These are phyloP conservation scores for Pholiota molesta DNA, from an alignment of 768 basidiomycete genomes.

Conservation along the genomic window DNA sequence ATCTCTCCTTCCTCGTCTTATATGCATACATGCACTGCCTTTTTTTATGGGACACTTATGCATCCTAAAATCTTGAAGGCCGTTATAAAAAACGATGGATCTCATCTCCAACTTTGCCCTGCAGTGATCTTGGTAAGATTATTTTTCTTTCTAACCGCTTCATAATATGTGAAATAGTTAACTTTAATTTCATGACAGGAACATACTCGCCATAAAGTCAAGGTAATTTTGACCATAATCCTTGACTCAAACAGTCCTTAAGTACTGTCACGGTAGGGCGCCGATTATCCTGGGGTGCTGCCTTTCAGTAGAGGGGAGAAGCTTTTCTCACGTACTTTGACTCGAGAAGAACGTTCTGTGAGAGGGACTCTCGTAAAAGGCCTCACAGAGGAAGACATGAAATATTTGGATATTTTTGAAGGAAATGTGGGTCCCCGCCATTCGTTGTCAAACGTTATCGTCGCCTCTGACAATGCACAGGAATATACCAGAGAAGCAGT, in stretches of 20 bases:
- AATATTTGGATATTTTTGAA: conserved; percentile 80
- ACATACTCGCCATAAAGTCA: conserved; percentile 81
- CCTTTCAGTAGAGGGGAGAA: conserved; percentile 51
- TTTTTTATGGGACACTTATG: conserved; percentile 92
- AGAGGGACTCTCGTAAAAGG: conserved; percentile 82
- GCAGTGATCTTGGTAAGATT: conserved; percentile 70
- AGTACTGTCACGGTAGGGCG: conserved; percentile 43
- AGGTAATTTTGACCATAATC: conserved; percentile 36
- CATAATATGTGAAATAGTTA: not conserved
- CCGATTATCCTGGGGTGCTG: conserved; percentile 86
- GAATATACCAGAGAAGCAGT: conserved; percentile 70
- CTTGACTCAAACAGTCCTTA: not conserved
- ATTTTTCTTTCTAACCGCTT: not conserved
- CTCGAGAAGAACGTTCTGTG: conserved; percentile 66
- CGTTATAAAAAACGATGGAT: conserved; percentile 73
- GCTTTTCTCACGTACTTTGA: conserved; percentile 54
- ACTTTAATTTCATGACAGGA: conserved; percentile 44
- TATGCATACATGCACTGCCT: conserved; percentile 42
- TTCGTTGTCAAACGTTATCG: not conserved
- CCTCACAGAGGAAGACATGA: conserved; percentile 63
- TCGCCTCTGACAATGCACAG: conserved; percentile 38
- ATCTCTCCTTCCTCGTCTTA: not conserved
- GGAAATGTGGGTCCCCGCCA: conserved; percentile 55
- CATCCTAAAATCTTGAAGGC: conserved; percentile 81
- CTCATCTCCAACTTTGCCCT: conserved; percentile 66